phyloP scores from a whole-genome alignment of 306 rosid genomes.

The Fragaria ananassa region DNA sequence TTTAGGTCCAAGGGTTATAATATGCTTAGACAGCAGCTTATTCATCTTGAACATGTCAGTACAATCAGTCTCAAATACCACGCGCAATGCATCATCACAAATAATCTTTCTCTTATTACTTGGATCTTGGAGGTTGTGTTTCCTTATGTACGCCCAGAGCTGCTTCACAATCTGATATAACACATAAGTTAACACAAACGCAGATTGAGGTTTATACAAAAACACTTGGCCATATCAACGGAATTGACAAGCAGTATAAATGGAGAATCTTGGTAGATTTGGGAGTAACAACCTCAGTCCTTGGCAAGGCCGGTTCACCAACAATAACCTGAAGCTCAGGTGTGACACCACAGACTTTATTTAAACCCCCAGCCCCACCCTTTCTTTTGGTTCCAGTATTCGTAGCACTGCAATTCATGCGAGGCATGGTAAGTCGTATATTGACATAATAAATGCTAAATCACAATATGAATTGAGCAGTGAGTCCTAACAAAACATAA shows the following conservation, averaged over 20 bases:
- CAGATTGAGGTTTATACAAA: background rate
- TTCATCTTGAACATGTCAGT: slow-evolving; percentile 96
- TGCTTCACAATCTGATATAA: slow-evolving; percentile 74
- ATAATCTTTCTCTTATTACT: slow-evolving; percentile 84
- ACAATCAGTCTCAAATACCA: slow-evolving; percentile 82
- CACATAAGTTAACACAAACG: background rate
- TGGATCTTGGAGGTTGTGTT: slow-evolving; percentile 87
- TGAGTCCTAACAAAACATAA: background rate
- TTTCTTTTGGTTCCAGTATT: slow-evolving; percentile 51
- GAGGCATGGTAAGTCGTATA: slow-evolving; percentile 6
- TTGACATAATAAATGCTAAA: background rate
- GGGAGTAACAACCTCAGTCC: slow-evolving; percentile 59
- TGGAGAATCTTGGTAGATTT: background rate
- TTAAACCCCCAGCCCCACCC: slow-evolving; percentile 76
- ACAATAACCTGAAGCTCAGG: slow-evolving; percentile 71
- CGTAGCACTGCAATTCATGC: slow-evolving; percentile 38
- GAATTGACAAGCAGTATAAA: background rate
- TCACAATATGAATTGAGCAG: background rate
- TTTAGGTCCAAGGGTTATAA: slow-evolving; percentile 62
- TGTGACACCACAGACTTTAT: slow-evolving; percentile 76
- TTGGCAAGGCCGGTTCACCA: slow-evolving; percentile 69
- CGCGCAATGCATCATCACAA: slow-evolving; percentile 71
- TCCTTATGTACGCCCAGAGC: slow-evolving; percentile 93
- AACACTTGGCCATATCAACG: background rate
- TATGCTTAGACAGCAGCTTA: slow-evolving; percentile 78